Percentiles rank a stretch among this genome's conserved stretches.
These are phyloP conservation scores for Hypoxylon rubiginosum DNA, from an alignment of 2,329 filamentous ascomycete species.

Conservation along the genomic window DNA sequence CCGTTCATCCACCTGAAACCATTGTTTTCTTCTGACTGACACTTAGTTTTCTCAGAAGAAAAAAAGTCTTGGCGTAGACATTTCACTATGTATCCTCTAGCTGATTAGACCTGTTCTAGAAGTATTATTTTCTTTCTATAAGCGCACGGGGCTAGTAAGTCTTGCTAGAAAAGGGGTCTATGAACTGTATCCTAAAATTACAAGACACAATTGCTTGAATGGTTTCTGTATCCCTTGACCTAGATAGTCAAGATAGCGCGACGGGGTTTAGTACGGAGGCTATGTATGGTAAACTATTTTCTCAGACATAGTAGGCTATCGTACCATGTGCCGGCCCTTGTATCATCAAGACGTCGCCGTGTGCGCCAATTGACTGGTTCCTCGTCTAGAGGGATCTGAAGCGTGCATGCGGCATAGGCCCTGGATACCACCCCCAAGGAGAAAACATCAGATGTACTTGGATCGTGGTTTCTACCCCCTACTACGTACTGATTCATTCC, in stretches of 20 bases:
- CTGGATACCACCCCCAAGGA: conserved; percentile 11
- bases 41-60: conserved; percentile 9
- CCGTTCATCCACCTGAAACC: conserved; percentile 40
- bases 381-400: conserved; percentile 29
- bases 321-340: conserved; percentile 29
- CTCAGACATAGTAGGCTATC: conserved; percentile 17
- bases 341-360: conserved; percentile 15
- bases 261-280: conserved; percentile 13
- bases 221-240: conserved; percentile 5
- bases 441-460: conserved; percentile 8
- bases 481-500: conserved; percentile 30
- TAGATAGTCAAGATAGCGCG: conserved; percentile 27
- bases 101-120: conserved; percentile 1
- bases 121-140: background rate
- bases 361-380: conserved; percentile 30
- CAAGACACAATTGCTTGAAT: background rate
- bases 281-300: background rate
- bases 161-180: background rate
- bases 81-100: conserved; percentile 11
- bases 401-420: conserved; percentile 36
- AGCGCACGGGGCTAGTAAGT: background rate
- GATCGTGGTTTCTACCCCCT: conserved; percentile 11
- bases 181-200: background rate
- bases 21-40: conserved; percentile 18
- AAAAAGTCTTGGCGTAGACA: conserved; percentile 19